A percentile compares a stretch with the other conserved stretches of the same genome.
Evolutionary conservation across 2,329 filamentous ascomycete species (phyloP).

Genomic region (Cercospora brassicicola): DNA sequence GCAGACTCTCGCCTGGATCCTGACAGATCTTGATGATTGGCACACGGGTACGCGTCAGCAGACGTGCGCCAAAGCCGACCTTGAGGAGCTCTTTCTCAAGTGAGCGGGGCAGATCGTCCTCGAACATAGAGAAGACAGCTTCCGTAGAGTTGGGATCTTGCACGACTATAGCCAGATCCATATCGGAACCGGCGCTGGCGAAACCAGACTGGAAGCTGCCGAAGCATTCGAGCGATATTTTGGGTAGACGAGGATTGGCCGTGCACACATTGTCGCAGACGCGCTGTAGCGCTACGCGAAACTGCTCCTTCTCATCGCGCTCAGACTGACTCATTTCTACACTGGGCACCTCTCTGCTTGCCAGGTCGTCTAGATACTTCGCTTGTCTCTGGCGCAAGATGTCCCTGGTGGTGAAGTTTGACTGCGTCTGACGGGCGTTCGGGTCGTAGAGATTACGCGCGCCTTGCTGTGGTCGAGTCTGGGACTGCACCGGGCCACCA

Average conservation of each 20-base stretch:
- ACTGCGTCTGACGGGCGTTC: constrained; percentile 20
- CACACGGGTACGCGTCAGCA: constrained; percentile 76
- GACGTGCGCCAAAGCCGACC: constrained; percentile 69
- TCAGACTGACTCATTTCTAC: constrained; percentile 66
- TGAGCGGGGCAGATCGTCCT: constrained; percentile 64
- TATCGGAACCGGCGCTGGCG: constrained; percentile 82
- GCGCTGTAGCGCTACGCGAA: constrained; percentile 64
- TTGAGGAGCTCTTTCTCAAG: constrained; percentile 74
- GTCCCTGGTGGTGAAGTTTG: constrained; percentile 12
- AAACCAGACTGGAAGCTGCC: constrained; percentile 83
- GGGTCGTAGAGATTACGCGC: constrained; percentile 35
- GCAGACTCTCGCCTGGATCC: constrained; percentile 62
- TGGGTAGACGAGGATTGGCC: constrained; percentile 45
- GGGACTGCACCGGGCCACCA: constrained; percentile 26
- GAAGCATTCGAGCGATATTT: constrained; percentile 71
- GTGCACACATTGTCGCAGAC: constrained; percentile 63
- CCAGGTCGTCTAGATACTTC: constrained; percentile 47
- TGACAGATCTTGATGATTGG: constrained; percentile 88
- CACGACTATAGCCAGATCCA: constrained; percentile 80
- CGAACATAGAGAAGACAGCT: constrained; percentile 46
- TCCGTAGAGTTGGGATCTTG: constrained; percentile 36
- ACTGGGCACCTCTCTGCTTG: constrained; percentile 52
- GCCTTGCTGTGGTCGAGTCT: constrained; percentile 19
- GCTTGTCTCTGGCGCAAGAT: constrained; percentile 39
- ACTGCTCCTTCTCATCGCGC: constrained; percentile 68